Conservation (phyloP, 345 rosid species). For the Punica granatum region DNA sequence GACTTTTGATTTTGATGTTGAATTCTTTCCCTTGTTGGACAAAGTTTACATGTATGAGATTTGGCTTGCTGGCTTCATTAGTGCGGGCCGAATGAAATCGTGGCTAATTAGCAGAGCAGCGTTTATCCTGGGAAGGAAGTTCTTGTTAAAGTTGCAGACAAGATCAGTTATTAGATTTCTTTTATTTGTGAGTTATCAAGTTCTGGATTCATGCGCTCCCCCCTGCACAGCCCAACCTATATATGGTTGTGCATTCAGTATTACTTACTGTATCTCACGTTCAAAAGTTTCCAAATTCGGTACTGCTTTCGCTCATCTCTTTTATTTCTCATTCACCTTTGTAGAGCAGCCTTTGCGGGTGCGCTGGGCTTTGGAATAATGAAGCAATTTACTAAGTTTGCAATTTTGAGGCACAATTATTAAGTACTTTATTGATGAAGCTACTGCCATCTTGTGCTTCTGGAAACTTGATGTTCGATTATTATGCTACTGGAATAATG, state of each 20-base stretch:
- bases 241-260: too few species aligned
- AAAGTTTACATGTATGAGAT: neutral
- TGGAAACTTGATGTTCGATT: neutral
- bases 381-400: neutral
- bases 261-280: too few species aligned
- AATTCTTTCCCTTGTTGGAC: neutral
- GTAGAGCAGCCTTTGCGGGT: neutral
- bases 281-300: neutral
- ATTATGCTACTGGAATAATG: neutral
- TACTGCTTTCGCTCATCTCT: neutral
- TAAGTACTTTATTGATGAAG: neutral
- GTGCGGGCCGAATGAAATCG: neutral
- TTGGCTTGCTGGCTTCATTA: neutral
- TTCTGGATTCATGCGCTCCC: too few species aligned
- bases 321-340: neutral
- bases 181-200: too few species aligned
- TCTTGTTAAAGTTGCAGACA: too few species aligned
- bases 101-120: too few species aligned
- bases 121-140: too few species aligned
- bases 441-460: neutral
- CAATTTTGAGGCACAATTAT: too few species aligned
- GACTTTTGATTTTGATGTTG: neutral
- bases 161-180: too few species aligned
- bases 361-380: neutral
- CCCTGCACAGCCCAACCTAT: neutral